A percentile compares a stretch with the other conserved stretches of the same genome.
Evolutionary conservation across 1,284 basidiomycete species (phyloP).

Genomic region (Stygiomarasmius scandens): DNA sequence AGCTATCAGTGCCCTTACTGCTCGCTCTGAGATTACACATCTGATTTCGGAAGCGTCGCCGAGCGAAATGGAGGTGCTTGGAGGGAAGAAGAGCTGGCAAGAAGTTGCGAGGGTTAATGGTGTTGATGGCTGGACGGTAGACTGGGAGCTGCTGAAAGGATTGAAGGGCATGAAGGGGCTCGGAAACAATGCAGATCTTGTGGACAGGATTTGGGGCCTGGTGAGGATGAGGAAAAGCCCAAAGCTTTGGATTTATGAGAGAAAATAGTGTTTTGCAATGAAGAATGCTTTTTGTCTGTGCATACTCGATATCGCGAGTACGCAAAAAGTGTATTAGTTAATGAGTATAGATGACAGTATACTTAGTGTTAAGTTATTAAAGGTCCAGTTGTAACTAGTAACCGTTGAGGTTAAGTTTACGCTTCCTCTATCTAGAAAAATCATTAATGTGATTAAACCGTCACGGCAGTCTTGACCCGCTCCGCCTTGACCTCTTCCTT

Average conservation of each 20-base stretch:
- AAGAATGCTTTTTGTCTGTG: background rate
- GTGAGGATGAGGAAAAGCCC: background rate
- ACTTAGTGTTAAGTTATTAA: background rate
- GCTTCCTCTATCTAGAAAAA: background rate
- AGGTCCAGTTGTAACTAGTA: background rate
- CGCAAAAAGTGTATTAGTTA: background rate
- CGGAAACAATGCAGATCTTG: background rate
- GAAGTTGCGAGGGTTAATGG: constrained; percentile 44
- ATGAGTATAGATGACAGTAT: background rate
- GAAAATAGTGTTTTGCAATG: background rate
- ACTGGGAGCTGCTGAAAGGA: constrained; percentile 24
- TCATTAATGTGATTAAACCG: background rate
- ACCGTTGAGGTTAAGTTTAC: no score
- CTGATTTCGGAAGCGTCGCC: constrained; percentile 52
- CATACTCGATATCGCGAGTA: background rate
- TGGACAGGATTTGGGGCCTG: background rate
- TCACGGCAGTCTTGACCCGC: background rate
- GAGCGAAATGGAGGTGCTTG: constrained; percentile 13
- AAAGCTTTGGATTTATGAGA: constrained; percentile 12
- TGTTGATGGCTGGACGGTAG: constrained; percentile 52
- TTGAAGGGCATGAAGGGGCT: background rate
- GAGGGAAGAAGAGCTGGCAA: background rate
- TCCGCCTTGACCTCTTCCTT: constrained; percentile 37
- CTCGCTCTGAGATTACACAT: constrained; percentile 54
- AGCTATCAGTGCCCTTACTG: constrained; percentile 42